Evolutionary conservation across 768 basidiomycete species (phyloP).

Genomic region (Amanita pseudoporphyria): DNA sequence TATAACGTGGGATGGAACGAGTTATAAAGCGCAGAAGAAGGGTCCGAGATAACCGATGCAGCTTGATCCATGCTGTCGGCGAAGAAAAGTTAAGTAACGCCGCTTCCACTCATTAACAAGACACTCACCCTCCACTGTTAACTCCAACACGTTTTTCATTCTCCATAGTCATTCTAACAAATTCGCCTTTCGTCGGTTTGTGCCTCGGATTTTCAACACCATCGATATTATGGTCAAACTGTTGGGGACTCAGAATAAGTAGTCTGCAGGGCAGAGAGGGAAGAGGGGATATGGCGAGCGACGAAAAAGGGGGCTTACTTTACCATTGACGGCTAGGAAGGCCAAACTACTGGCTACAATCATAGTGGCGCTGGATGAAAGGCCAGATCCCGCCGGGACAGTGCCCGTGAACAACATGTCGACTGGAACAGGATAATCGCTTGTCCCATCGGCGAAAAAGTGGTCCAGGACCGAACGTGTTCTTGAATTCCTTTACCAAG

Average conservation of each 20-base stretch:
- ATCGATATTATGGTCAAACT: constrained; percentile 16
- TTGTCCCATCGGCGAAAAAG: constrained; percentile 32
- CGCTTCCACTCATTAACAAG: too few relatives aligned
- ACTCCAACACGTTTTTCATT: constrained; percentile 81
- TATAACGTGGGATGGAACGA: too few relatives aligned
- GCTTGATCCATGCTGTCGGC: too few relatives aligned
- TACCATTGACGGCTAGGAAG: constrained; percentile 70
- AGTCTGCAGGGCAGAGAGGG: background rate
- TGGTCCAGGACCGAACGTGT: constrained; percentile 60
- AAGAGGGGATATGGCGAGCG: too few relatives aligned
- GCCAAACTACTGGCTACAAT: constrained; percentile 80
- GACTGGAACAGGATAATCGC: constrained; percentile 41
- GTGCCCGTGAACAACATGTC: constrained; percentile 72
- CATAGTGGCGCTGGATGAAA: constrained; percentile 86
- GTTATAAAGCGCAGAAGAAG: too few relatives aligned
- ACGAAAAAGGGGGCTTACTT: constrained; percentile 23
- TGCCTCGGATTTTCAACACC: constrained; percentile 1
- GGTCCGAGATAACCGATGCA: too few relatives aligned
- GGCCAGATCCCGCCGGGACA: constrained; percentile 79
- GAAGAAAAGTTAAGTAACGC: too few relatives aligned
- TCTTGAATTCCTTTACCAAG: too few relatives aligned
- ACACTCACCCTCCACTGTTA: constrained; percentile 70
- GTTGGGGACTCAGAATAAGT: background rate
- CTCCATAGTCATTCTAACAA: constrained; percentile 63
- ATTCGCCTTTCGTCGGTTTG: constrained; percentile 22